These are phyloP conservation scores for Rhizoclosmatium sp. DNA, from an alignment of 192 early-diverging fungal genomes.

Conservation along the genomic window DNA sequence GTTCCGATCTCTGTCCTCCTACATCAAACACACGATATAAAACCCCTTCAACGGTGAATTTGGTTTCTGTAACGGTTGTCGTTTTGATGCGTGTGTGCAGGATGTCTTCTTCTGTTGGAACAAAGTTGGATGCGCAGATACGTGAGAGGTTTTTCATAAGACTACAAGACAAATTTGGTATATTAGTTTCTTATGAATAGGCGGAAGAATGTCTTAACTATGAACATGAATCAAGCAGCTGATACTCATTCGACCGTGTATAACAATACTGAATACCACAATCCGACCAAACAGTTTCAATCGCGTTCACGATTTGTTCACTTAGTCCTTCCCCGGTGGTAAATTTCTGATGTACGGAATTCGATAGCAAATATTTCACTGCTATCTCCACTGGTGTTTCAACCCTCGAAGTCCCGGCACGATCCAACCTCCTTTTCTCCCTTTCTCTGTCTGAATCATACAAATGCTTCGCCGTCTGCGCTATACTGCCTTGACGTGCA, in stretches of 20 bases:
- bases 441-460: background rate
- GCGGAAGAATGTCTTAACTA: constrained; percentile 39
- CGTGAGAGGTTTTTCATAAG: constrained; percentile 54
- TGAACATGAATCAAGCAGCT: constrained; percentile 51
- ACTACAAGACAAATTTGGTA: background rate
- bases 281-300: constrained; percentile 48
- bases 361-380: too few species aligned
- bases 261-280: constrained; percentile 45
- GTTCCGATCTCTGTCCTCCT: constrained; percentile 63
- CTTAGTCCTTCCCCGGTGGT: background rate
- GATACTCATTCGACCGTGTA: constrained; percentile 42
- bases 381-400: constrained; percentile 33
- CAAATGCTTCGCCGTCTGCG: background rate
- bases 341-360: background rate
- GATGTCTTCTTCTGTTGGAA: constrained; percentile 73
- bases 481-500: too few species aligned
- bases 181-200: background rate
- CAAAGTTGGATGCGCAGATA: constrained; percentile 54
- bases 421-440: constrained; percentile 41
- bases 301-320: background rate
- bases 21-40: constrained; percentile 56
- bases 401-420: constrained; percentile 36
- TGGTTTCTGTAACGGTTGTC: background rate
- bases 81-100: constrained; percentile 51
- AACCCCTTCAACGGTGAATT: constrained; percentile 17